Evolutionary conservation across 805 yeast genomes (phyloP), one percentile per base, ranked within the genome.

Genomic region (Naumovozyma baii): DNA sequence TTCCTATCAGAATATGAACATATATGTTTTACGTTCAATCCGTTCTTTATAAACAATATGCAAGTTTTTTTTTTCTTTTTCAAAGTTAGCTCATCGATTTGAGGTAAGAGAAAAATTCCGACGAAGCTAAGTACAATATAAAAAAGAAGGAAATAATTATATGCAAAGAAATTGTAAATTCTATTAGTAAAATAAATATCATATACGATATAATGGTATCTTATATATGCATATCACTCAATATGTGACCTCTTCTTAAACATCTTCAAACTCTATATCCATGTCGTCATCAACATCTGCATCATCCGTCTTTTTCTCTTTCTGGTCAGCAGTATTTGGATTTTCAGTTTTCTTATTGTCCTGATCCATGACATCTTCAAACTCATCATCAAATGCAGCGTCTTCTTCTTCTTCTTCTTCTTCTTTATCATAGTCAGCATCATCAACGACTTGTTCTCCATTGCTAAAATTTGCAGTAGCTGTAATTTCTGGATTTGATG

Each of bases 241-340:
- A 22, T 22, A 22, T 22, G 9, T 22, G 10, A 7, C 26, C 10
- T 22, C 15, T 14, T 29, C 9, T 33, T 37, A 46, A 3, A 61
- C 66, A 39, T 61, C 64, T 41, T 61, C 66, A 44, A 61, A 61
- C 33, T 58, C 64, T 28, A 55, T 54, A 26, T 59, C 62, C 49
- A 53, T 53, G 18, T 59, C 64, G 18, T 56, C 62, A 30, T 57
- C 61, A 19, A 49, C 57, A 28, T 47, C 52, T 13, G 41, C 53
- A 15, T 25, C 12, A 28, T 36, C 40, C 13, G 35, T 16, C 14
- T 29, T 33, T 16, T 37, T 32, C 13, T 26, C 30, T 31, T 38
- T 19, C 18, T 37, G 28, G 20, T 32, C 39, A 14, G 9, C 33
- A 26, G 35, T 26, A 9, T 25, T 33, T 10, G 31, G 18, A 34